Evolutionary conservation across 2,329 filamentous ascomycete genomes (phyloP).

Genomic region (Didymosphaeria variabile): DNA sequence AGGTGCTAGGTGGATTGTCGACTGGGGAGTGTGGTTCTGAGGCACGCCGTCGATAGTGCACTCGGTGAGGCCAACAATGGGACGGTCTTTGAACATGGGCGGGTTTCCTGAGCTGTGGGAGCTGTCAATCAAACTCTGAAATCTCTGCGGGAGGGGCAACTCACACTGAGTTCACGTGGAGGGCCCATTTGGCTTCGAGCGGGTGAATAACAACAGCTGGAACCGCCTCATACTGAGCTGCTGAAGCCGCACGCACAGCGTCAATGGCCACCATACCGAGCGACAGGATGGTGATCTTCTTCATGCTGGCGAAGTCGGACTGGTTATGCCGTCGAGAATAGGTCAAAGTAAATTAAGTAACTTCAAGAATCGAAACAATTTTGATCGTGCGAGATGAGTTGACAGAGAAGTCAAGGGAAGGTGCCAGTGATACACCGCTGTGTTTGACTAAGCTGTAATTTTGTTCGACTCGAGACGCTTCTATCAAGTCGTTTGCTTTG

Average conservation of each 20-base stretch:
- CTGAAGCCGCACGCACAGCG: not conserved
- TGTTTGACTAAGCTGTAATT: too few relatives aligned
- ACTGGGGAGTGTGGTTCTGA: not conserved
- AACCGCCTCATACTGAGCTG: not conserved
- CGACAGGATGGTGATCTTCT: not conserved
- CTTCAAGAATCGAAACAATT: not conserved
- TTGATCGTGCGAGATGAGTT: not conserved
- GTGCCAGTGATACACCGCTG: too few relatives aligned
- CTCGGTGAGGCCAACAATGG: not conserved
- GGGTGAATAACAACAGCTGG: not conserved
- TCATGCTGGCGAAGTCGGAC: not conserved
- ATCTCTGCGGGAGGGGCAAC: not conserved
- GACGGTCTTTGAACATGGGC: not conserved
- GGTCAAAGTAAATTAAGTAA: not conserved
- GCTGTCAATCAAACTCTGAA: not conserved
- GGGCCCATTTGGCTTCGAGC: not conserved
- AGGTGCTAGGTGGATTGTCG: not conserved
- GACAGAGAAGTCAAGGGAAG: not conserved
- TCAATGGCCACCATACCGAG: not conserved
- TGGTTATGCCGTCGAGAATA: not conserved
- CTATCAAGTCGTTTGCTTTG: not conserved
- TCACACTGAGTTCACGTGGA: slow-evolving; percentile 1
- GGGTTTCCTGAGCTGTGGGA: not conserved
- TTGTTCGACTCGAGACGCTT: too few relatives aligned
- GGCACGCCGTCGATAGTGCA: not conserved